A percentile compares a stretch with the other conserved stretches of the same genome.
These are phyloP conservation scores for Clohesyomyces aquaticus DNA, from an alignment of 495 filamentous ascomycete species.

Conservation along the genomic window DNA sequence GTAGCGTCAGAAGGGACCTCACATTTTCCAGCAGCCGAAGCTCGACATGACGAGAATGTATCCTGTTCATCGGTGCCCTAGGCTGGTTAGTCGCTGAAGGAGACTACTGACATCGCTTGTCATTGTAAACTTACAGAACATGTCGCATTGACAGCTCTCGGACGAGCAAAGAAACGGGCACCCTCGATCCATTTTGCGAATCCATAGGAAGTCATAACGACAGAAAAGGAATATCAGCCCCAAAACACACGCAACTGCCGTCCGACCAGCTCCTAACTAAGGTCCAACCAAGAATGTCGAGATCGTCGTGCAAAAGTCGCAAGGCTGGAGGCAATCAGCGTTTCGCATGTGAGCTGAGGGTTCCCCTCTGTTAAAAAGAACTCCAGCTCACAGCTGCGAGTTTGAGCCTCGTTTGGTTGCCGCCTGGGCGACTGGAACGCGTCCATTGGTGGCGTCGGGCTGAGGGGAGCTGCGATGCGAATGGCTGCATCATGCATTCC, in stretches of 20 bases:
- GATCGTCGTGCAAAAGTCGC: not conserved
- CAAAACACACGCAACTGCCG: not conserved
- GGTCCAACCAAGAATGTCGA: not conserved
- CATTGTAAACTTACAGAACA: not conserved
- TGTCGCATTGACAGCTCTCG: not conserved
- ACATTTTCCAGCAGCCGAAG: constrained; percentile 11
- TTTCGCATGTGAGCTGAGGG: constrained; percentile 4
- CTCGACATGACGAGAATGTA: constrained; percentile 16
- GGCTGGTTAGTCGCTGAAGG: not conserved
- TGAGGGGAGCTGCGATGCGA: constrained; percentile 13
- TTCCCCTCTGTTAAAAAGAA: constrained; percentile 1
- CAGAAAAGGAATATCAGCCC: not conserved
- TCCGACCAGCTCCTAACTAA: not conserved
- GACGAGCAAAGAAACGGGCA: constrained; percentile 11
- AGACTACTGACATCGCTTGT: not conserved
- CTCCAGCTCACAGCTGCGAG: not conserved
- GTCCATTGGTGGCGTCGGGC: constrained; percentile 26
- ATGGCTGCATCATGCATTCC: not conserved
- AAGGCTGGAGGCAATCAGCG: constrained; percentile 18
- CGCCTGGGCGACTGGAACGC: constrained; percentile 1
- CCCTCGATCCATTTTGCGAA: constrained; percentile 8
- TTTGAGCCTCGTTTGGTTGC: constrained; percentile 7
- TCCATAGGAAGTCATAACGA: not conserved
- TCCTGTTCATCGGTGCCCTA: not conserved
- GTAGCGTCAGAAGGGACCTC: not conserved